phyloP scores from a whole-genome alignment of 768 basidiomycete species.

The Rickenella mellea region DNA sequence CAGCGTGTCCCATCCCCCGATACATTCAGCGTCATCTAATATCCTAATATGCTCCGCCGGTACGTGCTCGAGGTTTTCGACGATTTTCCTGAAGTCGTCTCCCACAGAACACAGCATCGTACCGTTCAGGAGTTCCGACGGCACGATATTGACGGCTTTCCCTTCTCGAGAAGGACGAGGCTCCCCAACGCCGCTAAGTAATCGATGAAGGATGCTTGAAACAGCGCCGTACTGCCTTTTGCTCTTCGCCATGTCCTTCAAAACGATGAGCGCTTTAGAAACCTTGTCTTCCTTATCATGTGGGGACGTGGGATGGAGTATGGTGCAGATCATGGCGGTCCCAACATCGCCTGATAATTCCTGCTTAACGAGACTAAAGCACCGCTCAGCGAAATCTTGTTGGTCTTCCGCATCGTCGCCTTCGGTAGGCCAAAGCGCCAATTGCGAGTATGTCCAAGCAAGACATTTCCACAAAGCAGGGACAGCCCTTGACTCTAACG shows the following conservation, averaged over 20 bases:
- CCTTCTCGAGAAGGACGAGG: too few species aligned
- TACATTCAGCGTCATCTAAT: conserved; percentile 3
- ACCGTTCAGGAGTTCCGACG: too few species aligned
- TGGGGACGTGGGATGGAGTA: not conserved
- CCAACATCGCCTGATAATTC: conserved; percentile 9
- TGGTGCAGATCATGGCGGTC: conserved; percentile 5
- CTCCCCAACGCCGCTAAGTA: too few species aligned
- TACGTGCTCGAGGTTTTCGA: not conserved
- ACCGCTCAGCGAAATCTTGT: not conserved
- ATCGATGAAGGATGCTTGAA: too few species aligned
- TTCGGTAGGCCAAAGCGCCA: conserved; percentile 3
- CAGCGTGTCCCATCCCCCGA: conserved; percentile 5
- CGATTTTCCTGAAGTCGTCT: conserved; percentile 3
- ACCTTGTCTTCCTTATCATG: not conserved
- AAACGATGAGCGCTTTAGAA: conserved; percentile 3
- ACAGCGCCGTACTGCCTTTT: too few species aligned
- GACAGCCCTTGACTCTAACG: conserved; percentile 4
- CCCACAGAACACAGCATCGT: conserved; percentile 10
- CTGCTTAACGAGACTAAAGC: conserved; percentile 9
- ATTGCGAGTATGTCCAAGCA: conserved; percentile 11
- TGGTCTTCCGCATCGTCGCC: conserved; percentile 5
- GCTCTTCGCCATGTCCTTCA: too few species aligned
- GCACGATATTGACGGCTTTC: too few species aligned
- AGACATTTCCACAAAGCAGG: conserved; percentile 11
- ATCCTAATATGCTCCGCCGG: conserved; percentile 1